phyloP scores from a whole-genome alignment of 2,329 filamentous ascomycete genomes.

The Aspergillus neoniger region DNA sequence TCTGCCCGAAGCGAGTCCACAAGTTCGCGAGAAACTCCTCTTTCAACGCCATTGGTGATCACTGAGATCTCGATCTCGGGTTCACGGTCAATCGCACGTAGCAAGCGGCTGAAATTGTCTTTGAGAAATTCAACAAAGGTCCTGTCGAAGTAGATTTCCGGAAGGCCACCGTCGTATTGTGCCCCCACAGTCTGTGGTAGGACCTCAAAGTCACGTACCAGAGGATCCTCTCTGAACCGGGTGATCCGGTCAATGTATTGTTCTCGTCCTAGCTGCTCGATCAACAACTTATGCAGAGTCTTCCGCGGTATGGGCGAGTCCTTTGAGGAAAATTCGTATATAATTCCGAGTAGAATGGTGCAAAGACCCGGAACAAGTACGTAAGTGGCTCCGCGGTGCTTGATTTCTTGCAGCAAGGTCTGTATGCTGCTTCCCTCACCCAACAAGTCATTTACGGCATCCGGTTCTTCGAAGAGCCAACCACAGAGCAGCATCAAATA shows the following conservation, averaged over 20 bases:
- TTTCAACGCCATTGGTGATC: conserved; percentile 75
- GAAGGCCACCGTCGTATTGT: conserved; percentile 58
- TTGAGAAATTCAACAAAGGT: conserved; percentile 93
- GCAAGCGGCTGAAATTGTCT: conserved; percentile 86
- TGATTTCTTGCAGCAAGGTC: conserved; percentile 74
- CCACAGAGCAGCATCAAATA: conserved; percentile 86
- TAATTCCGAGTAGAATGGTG: conserved; percentile 78
- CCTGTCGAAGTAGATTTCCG: conserved; percentile 82
- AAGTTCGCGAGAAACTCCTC: conserved; percentile 89
- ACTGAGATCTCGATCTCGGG: conserved; percentile 84
- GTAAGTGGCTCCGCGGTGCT: conserved; percentile 61
- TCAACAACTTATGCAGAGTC: conserved; percentile 76
- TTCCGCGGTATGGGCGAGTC: conserved; percentile 86
- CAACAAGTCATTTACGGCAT: conserved; percentile 89
- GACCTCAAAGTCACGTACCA: conserved; percentile 88
- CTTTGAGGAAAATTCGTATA: conserved; percentile 97
- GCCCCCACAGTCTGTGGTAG: conserved; percentile 67
- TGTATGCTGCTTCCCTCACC: conserved; percentile 92
- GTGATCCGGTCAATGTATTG: conserved; percentile 81
- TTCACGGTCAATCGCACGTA: conserved; percentile 84
- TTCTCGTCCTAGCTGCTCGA: conserved; percentile 77
- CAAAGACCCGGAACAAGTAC: conserved; percentile 77
- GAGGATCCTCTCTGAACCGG: conserved; percentile 72
- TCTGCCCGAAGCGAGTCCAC: conserved; percentile 82
- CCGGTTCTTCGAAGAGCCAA: conserved; percentile 90